Evolutionary conservation across 106 monocot species (phyloP).

Genomic region (Acorus calamus): DNA sequence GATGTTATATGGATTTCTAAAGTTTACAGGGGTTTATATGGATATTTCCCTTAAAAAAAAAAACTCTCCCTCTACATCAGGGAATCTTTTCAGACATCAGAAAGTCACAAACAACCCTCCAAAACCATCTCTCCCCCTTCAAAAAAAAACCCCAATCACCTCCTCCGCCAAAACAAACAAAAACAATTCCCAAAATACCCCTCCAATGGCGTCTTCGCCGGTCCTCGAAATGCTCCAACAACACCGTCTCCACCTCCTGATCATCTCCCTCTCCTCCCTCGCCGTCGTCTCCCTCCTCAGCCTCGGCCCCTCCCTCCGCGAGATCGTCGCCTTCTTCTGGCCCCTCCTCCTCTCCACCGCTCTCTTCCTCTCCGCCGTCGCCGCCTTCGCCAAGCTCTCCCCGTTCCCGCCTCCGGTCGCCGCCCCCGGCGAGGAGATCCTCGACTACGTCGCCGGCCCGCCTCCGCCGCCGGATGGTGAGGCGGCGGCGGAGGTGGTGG

Average conservation of each 20-base stretch:
- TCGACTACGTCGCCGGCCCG: slow-evolving; percentile 60
- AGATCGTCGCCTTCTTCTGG: slow-evolving; percentile 73
- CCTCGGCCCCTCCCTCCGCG: slow-evolving; percentile 40
- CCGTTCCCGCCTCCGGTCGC: slow-evolving; percentile 22
- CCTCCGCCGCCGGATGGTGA: slow-evolving; percentile 1
- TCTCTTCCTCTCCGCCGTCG: slow-evolving; percentile 54
- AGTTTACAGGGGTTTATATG: no score
- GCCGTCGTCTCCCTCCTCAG: slow-evolving; percentile 15
- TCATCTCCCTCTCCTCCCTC: slow-evolving; percentile 6
- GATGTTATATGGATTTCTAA: no score
- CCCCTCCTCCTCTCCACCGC: slow-evolving; percentile 83
- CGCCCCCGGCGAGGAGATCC: slow-evolving; percentile 43
- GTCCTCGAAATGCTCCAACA: no score
- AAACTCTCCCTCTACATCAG: no score
- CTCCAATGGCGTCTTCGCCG: no score
- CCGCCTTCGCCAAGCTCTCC: slow-evolving; percentile 56
- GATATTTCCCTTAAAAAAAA: no score
- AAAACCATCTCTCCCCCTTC: no score
- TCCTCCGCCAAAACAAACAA: no score
- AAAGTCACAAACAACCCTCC: no score
- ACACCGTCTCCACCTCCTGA: not conserved
- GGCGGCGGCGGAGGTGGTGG: not conserved
- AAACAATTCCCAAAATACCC: no score
- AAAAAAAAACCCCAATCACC: no score
- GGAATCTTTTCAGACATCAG: no score